Conservation (phyloP, 768 basidiomycete species). For the Leccinum variicolor region DNA sequence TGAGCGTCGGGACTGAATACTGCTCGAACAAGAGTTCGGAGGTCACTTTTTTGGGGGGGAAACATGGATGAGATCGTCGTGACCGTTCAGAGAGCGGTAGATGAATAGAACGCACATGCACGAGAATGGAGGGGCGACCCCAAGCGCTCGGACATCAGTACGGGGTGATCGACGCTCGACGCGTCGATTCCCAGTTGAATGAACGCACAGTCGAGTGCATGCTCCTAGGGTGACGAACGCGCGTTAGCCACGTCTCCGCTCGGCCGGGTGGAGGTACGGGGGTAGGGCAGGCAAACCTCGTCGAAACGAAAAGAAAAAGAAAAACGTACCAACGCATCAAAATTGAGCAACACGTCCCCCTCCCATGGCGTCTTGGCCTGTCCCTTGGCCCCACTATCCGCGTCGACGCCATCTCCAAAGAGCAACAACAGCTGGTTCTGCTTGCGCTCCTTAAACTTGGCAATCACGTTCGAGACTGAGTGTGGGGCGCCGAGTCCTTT, state of each 20-base stretch:
- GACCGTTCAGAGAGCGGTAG: neutral
- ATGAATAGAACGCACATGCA: constrained; percentile 52
- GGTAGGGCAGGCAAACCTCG: neutral
- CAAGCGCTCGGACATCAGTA: constrained; percentile 91
- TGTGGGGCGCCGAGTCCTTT: constrained; percentile 40
- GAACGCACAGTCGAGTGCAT: constrained; percentile 90
- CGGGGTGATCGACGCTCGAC: constrained; percentile 73
- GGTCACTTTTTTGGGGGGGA: constrained; percentile 54
- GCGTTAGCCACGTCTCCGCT: neutral
- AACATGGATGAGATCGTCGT: neutral
- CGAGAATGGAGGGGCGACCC: constrained; percentile 88
- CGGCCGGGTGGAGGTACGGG: neutral
- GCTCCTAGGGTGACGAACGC: constrained; percentile 62
- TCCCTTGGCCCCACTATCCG: constrained; percentile 78
- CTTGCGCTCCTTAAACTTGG: constrained; percentile 89
- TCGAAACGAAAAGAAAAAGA: neutral
- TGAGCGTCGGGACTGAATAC: constrained; percentile 80
- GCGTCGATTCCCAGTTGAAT: constrained; percentile 81
- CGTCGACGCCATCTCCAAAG: constrained; percentile 85
- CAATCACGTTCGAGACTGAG: constrained; percentile 64
- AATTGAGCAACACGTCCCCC: constrained; percentile 88
- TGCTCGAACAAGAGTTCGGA: constrained; percentile 96
- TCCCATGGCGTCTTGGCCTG: constrained; percentile 88
- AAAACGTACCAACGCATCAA: constrained; percentile 83
- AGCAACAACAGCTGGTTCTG: constrained; percentile 78